phyloP scores from a whole-genome alignment of 2,329 filamentous ascomycete species.

The Botrytis paeoniae region DNA sequence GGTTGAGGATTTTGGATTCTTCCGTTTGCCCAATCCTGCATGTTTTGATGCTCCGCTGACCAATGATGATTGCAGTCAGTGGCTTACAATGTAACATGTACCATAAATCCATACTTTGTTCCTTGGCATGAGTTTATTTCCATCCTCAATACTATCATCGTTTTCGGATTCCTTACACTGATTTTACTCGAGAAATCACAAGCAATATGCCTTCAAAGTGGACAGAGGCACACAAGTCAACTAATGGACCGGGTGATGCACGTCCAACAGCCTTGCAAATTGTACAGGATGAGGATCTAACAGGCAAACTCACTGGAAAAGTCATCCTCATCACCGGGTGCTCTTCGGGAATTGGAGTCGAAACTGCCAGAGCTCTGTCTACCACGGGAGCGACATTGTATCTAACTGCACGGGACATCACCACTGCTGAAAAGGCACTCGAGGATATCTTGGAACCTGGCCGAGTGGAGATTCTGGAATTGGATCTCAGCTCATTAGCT shows the following conservation, averaged over 20 bases:
- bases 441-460: conserved; percentile 42
- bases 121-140: too few relatives aligned
- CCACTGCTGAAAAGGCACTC: conserved; percentile 35
- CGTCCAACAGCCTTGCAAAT: not conserved
- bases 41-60: not conserved
- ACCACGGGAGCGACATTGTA: conserved; percentile 39
- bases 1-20: not conserved
- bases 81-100: not conserved
- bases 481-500: conserved; percentile 38
- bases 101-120: not conserved
- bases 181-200: not conserved
- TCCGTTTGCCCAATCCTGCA: not conserved
- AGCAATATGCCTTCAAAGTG: not conserved
- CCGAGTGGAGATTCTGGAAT: conserved; percentile 35
- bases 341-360: conserved; percentile 40
- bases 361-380: conserved; percentile 39
- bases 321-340: conserved; percentile 38
- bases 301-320: not conserved
- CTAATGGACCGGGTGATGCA: not conserved
- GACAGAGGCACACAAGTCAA: not conserved
- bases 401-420: conserved; percentile 37
- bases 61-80: not conserved
- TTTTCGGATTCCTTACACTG: not conserved
- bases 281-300: not conserved
- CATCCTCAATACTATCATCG: not conserved